These are phyloP conservation scores for Leishmania gerbilli DNA, from an alignment of 208 protist species.

Conservation along the genomic window DNA sequence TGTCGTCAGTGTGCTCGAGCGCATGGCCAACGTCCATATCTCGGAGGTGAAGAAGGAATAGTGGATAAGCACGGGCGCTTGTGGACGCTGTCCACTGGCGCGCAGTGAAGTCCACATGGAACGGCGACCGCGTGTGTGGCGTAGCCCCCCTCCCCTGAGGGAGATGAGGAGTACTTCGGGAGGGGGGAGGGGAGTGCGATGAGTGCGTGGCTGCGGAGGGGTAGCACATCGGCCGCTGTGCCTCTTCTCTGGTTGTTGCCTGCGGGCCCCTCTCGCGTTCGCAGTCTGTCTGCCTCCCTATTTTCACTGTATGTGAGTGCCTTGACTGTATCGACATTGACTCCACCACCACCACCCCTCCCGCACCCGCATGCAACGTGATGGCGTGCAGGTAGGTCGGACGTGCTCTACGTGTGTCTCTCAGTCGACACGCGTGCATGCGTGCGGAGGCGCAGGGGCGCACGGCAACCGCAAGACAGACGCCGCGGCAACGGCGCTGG, in stretches of 20 bases:
- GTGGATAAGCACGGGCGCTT: background rate
- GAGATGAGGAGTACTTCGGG: background rate
- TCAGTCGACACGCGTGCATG: background rate
- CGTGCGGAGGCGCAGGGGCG: background rate
- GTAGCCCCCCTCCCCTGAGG: no score
- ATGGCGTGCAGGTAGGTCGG: background rate
- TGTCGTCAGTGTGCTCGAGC: constrained; percentile 93
- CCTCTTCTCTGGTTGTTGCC: background rate
- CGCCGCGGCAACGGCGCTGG: background rate
- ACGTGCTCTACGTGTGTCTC: background rate
- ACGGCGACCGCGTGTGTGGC: background rate
- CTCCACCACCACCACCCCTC: background rate
- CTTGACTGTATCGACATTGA: background rate
- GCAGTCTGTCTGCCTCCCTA: background rate
- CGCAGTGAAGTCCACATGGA: background rate
- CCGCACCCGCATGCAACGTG: background rate
- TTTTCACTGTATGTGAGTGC: background rate
- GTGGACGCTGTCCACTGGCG: background rate
- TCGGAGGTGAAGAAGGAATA: constrained; percentile 66
- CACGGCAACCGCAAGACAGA: background rate
- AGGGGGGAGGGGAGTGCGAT: background rate
- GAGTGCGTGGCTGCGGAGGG: no score
- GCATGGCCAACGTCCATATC: constrained; percentile 82
- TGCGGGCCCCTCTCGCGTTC: background rate
- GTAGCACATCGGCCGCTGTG: background rate